Evolutionary conservation across 1,284 basidiomycete genomes (phyloP), one percentile per base, ranked within the genome.

Genomic region (Rhodotorula glutinis): DNA sequence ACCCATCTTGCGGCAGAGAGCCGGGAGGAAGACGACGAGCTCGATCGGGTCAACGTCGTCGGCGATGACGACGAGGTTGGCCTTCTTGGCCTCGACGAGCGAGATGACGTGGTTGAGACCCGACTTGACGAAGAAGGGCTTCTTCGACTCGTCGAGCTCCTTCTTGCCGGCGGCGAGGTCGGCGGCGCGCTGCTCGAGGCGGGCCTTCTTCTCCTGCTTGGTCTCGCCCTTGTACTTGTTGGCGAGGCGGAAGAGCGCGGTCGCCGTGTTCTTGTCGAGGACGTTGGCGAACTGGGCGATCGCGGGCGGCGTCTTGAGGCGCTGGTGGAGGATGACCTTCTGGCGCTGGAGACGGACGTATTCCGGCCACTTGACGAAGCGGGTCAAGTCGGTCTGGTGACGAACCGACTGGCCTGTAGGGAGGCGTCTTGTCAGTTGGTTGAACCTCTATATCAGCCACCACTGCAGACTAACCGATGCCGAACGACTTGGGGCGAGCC

Each of bases 311-410:
- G 97, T 93, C 87, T 98, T 98, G 77, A 98, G 85, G 78, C 95
- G 92, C 84, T 98, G 93, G 87, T 91, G 84, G 74, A 98, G 89
- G 83, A 98, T 96, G 78, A 98, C 92, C 84, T 95, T 96, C 82
- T 98, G 94, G 81, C 95, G 89, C 81, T 98, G 95, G 70, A 98
- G 89, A 79, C 92, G 92, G 76, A 98, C 88, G 79, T 98, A 98
- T 83, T 95, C 92, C 75, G 95, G 95, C 95, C 95, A 98, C 83
- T 97, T 98, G 83, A 98, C 92, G 83, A 98, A 98, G 80, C 94
- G 92, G 73, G 92, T 96, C 74, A 98, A 83, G 83, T 98, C 95
- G 69, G 86, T 86, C 80, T 86, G 85, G 77, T 89, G 94, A 78
- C 89, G 91, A 78, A 98, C 87, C 82, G 96, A 91, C 83, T 95